phyloP scores from a whole-genome alignment of 2,329 filamentous ascomycete genomes.

The Epichloe typhina region DNA sequence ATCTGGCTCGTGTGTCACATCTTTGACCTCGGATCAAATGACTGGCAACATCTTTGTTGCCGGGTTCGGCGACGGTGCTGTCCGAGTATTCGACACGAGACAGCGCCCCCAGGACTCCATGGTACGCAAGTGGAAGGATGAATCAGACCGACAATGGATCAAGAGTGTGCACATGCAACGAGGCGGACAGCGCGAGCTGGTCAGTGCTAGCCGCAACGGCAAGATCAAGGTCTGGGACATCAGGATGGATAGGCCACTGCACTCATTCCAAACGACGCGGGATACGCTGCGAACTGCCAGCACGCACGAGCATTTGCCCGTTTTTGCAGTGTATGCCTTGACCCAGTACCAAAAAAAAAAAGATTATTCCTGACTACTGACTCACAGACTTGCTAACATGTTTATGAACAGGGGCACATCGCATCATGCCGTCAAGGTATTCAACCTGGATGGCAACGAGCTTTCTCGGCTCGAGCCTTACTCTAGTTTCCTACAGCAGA shows the following conservation, averaged over 20 bases:
- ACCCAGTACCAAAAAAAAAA: not conserved
- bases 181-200: slow-evolving; percentile 79
- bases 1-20: slow-evolving; percentile 90
- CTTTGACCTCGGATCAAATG: slow-evolving; percentile 92
- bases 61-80: slow-evolving; percentile 88
- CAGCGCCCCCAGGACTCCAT: slow-evolving; percentile 74
- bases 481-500: slow-evolving; percentile 73
- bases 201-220: slow-evolving; percentile 83
- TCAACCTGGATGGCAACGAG: slow-evolving; percentile 71
- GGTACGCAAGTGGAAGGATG: slow-evolving; percentile 95
- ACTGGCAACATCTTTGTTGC: slow-evolving; percentile 93
- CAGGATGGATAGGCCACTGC: slow-evolving; percentile 65
- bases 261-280: slow-evolving; percentile 59
- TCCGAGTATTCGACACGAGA: slow-evolving; percentile 87
- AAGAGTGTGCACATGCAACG: slow-evolving; percentile 94
- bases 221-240: slow-evolving; percentile 96
- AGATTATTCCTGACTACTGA: not conserved
- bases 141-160: slow-evolving; percentile 75
- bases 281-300: slow-evolving; percentile 74
- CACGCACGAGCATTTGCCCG: slow-evolving; percentile 90
- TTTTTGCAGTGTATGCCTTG: slow-evolving; percentile 74
- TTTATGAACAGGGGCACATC: slow-evolving; percentile 59
- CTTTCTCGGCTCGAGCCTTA: slow-evolving; percentile 83
- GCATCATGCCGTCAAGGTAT: slow-evolving; percentile 77
- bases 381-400: not conserved